These are phyloP conservation scores for Sechiopsis laciniata DNA, from an alignment of 306 rosid genomes.

Conservation along the genomic window DNA sequence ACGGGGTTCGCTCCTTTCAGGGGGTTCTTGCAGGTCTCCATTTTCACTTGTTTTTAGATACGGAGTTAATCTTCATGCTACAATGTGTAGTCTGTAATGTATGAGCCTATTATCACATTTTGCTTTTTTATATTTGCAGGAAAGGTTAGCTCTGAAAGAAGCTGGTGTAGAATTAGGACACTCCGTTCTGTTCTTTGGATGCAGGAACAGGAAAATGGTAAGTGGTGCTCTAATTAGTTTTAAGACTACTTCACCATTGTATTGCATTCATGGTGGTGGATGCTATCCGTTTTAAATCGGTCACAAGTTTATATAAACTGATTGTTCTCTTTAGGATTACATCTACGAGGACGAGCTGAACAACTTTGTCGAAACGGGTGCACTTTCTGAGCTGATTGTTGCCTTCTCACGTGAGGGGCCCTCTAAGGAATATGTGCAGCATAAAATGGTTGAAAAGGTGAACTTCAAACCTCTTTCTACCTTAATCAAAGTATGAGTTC, in stretches of 20 bases:
- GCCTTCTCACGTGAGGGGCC: slow-evolving; percentile 97
- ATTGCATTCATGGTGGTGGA: slow-evolving; percentile 4
- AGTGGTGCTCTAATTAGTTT: slow-evolving; percentile 1
- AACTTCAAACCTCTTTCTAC: background rate
- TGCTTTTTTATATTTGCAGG: slow-evolving; percentile 40
- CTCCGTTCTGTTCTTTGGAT: slow-evolving; percentile 85
- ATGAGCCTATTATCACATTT: background rate
- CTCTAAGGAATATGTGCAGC: slow-evolving; percentile 88
- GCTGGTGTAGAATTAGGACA: slow-evolving; percentile 69
- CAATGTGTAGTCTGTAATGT: background rate
- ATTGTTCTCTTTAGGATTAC: slow-evolving; percentile 56
- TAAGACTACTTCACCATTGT: background rate
- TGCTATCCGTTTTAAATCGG: background rate
- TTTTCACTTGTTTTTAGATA: slow-evolving; percentile 17
- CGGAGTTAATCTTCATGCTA: background rate
- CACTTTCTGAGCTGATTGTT: slow-evolving; percentile 75
- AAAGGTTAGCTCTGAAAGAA: slow-evolving; percentile 70
- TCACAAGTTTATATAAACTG: background rate
- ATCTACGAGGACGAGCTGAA: slow-evolving; percentile 87
- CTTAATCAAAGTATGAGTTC: background rate
- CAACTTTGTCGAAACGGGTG: slow-evolving; percentile 58
- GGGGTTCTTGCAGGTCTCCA: slow-evolving; percentile 85
- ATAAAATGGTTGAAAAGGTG: slow-evolving; percentile 89
- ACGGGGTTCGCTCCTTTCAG: slow-evolving; percentile 98
- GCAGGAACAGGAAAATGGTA: slow-evolving; percentile 90